Base-by-base conservation (phyloP, 2,329 filamentous ascomycete species). In the Thermoascus crustaceus region DNA sequence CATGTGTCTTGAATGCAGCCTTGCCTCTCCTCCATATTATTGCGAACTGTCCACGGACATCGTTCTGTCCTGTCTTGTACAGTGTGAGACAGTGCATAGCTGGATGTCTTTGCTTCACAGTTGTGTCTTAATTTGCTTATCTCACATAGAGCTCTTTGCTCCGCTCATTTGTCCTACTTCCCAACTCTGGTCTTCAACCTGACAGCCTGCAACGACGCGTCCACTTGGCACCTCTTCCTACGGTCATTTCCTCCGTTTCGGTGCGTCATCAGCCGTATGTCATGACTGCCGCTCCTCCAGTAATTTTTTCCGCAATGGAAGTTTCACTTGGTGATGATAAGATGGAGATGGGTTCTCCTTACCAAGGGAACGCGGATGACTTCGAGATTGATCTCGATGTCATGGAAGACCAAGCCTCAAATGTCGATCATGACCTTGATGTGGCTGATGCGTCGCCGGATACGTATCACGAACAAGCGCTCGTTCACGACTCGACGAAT, bases 331-430 rank as follows among this genome's bases (percentile, higher is more conserved):
- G 57, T 30, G 66, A 67, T 37, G 65, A 71, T 35, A 62, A 49
- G 30, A 64, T 65, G 59, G 61, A 65, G 41, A 58, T 65, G 59
- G 54, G 55, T 7, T 60, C 57, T 25, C 59, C 59, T 20, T 60
- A 60, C 26, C 50, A 61, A 19, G 57, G 56, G 3, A 56, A 60
- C 35, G 63, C 64, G 32, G 71, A 74, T 46, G 67, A 66, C 63
- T 79, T 49, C 63, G 72, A 48, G 64, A 75, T 80, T 41, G 76
- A 80, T 45, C 65, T 80, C 41, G 75, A 77, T 45, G 53, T 70
- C 40, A 59, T 64, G 48, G 55, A 79, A 40, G 72, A 77, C 45
- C 71, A 77, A 44, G 65, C 68, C 39, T 74, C 76, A 35, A 63
- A 75, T 32, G 69, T 75, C 46, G 77, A 80, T 45, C 60, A 63